A percentile compares a stretch with the other conserved stretches of the same genome.
Evolutionary conservation across 2,329 filamentous ascomycete species (phyloP).

Genomic region (Colletotrichum lini): DNA sequence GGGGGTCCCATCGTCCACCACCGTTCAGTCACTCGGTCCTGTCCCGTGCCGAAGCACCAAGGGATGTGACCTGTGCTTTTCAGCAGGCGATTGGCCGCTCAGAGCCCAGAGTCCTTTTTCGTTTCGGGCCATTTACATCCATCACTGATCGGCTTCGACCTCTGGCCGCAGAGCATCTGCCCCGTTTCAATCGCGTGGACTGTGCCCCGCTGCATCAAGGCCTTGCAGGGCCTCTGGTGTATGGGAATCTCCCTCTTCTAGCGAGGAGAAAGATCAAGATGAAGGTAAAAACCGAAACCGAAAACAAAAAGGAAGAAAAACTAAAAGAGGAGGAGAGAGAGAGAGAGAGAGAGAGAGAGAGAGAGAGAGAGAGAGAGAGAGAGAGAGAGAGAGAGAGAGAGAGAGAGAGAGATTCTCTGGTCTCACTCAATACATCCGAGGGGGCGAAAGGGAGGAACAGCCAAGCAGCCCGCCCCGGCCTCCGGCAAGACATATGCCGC

Average conservation of each 20-base stretch:
- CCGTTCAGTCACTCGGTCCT: constrained; percentile 4
- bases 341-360: too few relatives aligned
- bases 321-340: too few relatives aligned
- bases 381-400: too few relatives aligned
- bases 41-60: background rate
- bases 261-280: too few relatives aligned
- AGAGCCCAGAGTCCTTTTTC: background rate
- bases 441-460: background rate
- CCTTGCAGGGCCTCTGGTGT: background rate
- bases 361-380: too few relatives aligned
- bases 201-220: constrained; percentile 13
- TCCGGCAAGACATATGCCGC: too few relatives aligned
- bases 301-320: too few relatives aligned
- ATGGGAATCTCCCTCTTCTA: too few relatives aligned
- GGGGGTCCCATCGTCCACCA: too few relatives aligned
- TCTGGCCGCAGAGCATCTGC: constrained; percentile 26
- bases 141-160: constrained; percentile 23
- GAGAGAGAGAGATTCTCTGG: too few relatives aligned
- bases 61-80: background rate
- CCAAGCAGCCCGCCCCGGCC: too few relatives aligned
- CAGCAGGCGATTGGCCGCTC: constrained; percentile 1
- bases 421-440: background rate
- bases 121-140: constrained; percentile 7
- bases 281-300: too few relatives aligned
- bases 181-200: constrained; percentile 39